phyloP scores from a whole-genome alignment of 2,329 filamentous ascomycete species.

The Fonsecaea multimorphosa region DNA sequence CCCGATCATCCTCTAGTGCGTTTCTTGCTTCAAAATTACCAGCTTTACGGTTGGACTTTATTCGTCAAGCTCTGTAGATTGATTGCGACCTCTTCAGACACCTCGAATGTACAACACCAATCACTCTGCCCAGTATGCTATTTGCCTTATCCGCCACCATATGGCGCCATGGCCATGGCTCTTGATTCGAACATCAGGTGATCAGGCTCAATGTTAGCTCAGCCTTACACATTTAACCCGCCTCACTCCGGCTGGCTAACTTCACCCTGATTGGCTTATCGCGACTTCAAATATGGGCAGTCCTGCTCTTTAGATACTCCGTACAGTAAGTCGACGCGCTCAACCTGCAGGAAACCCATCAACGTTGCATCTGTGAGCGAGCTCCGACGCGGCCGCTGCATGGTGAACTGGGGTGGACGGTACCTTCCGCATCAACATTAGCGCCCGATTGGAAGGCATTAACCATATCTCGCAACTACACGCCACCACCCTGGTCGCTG shows the following conservation, averaged over 20 bases:
- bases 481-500: neutral
- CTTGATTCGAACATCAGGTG: neutral
- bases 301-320: neutral
- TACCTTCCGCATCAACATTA: neutral
- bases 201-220: neutral
- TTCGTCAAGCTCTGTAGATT: neutral
- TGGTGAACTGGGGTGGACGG: neutral
- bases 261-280: neutral
- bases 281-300: neutral
- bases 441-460: neutral
- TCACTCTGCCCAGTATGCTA: neutral
- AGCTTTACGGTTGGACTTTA: neutral
- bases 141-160: neutral
- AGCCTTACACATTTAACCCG: neutral
- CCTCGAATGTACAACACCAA: neutral
- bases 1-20: neutral
- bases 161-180: neutral
- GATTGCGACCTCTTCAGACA: neutral
- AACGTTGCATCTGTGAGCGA: neutral
- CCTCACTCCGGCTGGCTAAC: neutral
- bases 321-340: neutral
- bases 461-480: slow-evolving; percentile 1
- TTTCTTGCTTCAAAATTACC: neutral
- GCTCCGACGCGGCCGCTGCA: neutral
- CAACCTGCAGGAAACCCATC: neutral